Percentiles rank a stretch among this genome's conserved stretches.
Evolutionary conservation across 2,329 filamentous ascomycete genomes (phyloP).

Genomic region (Talaromyces sp.): DNA sequence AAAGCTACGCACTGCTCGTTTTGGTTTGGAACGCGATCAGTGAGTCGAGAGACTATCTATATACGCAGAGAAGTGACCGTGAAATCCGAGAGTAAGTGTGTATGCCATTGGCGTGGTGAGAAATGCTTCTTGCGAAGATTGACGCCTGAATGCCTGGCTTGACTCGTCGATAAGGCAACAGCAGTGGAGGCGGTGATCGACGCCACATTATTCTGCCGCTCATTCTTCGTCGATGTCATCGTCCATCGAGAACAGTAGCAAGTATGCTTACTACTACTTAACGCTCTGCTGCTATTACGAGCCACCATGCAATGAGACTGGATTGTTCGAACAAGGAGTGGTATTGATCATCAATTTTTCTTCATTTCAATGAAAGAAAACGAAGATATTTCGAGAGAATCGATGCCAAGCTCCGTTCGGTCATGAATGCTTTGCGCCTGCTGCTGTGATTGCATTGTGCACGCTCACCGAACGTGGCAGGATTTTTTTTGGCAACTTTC

Average conservation of each 20-base stretch:
- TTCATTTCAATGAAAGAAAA: too few relatives aligned
- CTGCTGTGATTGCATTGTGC: neutral
- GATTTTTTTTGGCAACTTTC: neutral
- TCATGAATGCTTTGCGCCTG: constrained; percentile 2
- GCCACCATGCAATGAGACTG: neutral
- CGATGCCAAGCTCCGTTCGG: neutral
- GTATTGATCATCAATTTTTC: too few relatives aligned
- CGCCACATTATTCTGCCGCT: constrained; percentile 17
- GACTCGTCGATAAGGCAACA: constrained; percentile 14
- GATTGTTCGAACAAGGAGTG: neutral
- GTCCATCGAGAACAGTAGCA: neutral
- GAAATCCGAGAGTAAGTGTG: neutral
- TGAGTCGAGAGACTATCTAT: neutral
- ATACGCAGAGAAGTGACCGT: neutral
- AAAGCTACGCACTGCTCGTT: neutral
- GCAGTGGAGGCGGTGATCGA: constrained; percentile 12
- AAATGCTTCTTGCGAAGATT: neutral
- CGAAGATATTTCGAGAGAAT: too few relatives aligned
- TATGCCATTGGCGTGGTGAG: neutral
- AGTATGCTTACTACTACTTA: neutral
- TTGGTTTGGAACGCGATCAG: neutral
- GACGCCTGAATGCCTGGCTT: neutral
- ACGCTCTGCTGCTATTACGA: neutral
- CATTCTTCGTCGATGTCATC: constrained; percentile 6
- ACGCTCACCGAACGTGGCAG: neutral